phyloP scores from a whole-genome alignment of 176 grass and related monocot species.

The Echinochloa phyllopogon region DNA sequence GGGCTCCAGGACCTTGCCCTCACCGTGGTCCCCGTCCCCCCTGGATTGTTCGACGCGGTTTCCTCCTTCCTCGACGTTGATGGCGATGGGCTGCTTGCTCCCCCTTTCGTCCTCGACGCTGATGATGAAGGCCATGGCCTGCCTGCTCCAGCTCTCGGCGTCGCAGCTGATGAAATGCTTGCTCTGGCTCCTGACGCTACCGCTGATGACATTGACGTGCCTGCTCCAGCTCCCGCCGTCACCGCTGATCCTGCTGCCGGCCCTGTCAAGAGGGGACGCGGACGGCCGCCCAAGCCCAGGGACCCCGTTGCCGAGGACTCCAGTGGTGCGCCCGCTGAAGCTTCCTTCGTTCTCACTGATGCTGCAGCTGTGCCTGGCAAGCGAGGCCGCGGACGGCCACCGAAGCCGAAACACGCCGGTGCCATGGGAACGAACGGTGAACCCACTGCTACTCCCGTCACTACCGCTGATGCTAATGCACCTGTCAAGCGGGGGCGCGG shows the following conservation, averaged over 20 bases:
- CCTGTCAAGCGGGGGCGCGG: constrained; percentile 61
- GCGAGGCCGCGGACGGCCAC: constrained; percentile 41
- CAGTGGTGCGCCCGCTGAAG: background rate
- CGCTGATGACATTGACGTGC: background rate
- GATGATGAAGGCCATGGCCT: background rate
- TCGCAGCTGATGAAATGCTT: background rate
- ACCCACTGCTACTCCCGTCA: background rate
- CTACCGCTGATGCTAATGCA: background rate
- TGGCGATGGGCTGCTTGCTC: background rate
- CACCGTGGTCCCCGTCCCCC: background rate
- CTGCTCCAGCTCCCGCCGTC: background rate
- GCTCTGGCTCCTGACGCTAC: background rate
- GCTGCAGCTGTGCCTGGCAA: constrained; percentile 15
- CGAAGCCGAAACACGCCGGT: background rate
- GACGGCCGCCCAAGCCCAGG: constrained; percentile 68
- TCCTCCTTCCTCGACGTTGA: too few relatives aligned
- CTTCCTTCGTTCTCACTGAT: background rate
- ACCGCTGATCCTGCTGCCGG: background rate
- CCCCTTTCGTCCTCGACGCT: background rate
- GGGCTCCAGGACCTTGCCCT: constrained; percentile 35
- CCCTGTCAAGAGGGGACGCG: constrained; percentile 60
- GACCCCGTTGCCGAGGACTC: constrained; percentile 28
- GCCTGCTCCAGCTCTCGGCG: background rate
- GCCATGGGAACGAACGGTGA: background rate
- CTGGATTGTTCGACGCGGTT: background rate